phyloP scores from a whole-genome alignment of 306 rosid species.

The Geum urbanum region DNA sequence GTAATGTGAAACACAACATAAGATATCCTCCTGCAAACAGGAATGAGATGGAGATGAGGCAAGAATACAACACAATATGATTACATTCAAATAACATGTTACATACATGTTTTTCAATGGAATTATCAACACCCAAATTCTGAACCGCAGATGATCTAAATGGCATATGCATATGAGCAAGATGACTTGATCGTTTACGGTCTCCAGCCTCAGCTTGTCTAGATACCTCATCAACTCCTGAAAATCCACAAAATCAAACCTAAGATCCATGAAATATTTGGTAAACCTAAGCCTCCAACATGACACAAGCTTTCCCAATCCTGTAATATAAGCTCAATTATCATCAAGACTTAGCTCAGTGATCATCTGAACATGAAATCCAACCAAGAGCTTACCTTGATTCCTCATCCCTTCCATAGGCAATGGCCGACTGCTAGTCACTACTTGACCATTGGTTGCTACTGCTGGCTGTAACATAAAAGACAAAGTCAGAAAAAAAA shows the following conservation, averaged over 20 bases:
- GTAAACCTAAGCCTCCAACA: background rate
- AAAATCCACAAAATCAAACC: constrained; percentile 4
- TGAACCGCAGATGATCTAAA: constrained; percentile 38
- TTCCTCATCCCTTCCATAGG: constrained; percentile 2
- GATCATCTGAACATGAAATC: background rate
- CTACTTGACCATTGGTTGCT: background rate
- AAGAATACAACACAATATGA: background rate
- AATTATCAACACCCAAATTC: constrained; percentile 31
- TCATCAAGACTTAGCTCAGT: background rate
- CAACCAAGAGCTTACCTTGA: constrained; percentile 11
- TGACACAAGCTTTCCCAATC: background rate
- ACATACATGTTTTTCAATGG: constrained; percentile 43
- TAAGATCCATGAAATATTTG: background rate
- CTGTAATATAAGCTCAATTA: background rate
- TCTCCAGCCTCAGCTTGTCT: constrained; percentile 1
- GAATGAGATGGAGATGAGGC: background rate
- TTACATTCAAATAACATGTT: constrained; percentile 18
- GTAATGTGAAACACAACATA: background rate
- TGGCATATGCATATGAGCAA: constrained; percentile 27
- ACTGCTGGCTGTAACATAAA: constrained; percentile 6
- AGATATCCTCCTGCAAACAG: background rate
- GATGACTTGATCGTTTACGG: background rate
- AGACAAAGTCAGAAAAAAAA: background rate
- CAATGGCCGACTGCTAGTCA: constrained; percentile 10
- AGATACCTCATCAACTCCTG: constrained; percentile 10